Percentiles rank a stretch among this genome's conserved stretches.
Evolutionary conservation across 2,329 filamentous ascomycete species (phyloP).

Genomic region (Biscogniauxia sp.): DNA sequence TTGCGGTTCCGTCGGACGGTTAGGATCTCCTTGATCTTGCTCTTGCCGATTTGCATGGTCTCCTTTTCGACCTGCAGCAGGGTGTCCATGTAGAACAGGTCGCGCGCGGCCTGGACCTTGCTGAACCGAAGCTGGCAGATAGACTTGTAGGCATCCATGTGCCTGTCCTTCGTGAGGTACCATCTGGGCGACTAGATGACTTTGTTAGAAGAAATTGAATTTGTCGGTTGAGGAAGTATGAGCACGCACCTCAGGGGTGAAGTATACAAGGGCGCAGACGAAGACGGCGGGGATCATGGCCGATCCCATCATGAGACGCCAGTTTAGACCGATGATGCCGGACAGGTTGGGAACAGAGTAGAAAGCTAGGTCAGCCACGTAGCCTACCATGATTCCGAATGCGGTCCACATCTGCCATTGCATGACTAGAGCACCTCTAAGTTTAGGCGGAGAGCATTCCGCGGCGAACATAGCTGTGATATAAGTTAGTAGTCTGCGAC

Average conservation of each 20-base stretch:
- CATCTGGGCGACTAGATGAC: constrained; percentile 29
- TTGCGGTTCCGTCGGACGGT: constrained; percentile 61
- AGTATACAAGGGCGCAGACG: constrained; percentile 53
- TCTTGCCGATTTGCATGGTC: constrained; percentile 47
- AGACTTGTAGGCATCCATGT: constrained; percentile 45
- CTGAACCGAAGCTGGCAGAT: constrained; percentile 47
- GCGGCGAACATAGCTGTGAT: constrained; percentile 61
- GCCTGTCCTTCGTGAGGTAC: constrained; percentile 47
- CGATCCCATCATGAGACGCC: constrained; percentile 68
- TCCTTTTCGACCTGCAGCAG: constrained; percentile 56
- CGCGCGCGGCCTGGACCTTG: constrained; percentile 54
- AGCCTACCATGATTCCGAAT: constrained; percentile 57
- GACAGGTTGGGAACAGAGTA: constrained; percentile 51
- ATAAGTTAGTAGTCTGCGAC: constrained; percentile 1
- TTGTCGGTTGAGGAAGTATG: neutral
- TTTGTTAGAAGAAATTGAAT: neutral
- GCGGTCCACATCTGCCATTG: constrained; percentile 62
- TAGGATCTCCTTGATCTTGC: constrained; percentile 55
- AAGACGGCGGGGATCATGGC: constrained; percentile 61
- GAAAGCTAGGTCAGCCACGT: constrained; percentile 59
- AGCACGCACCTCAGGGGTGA: constrained; percentile 36
- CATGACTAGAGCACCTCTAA: constrained; percentile 71
- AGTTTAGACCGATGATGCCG: constrained; percentile 56
- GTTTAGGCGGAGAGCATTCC: constrained; percentile 61
- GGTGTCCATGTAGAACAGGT: constrained; percentile 56